These are phyloP conservation scores for Lepiota venenata DNA, from an alignment of 768 basidiomycete genomes.

Conservation along the genomic window DNA sequence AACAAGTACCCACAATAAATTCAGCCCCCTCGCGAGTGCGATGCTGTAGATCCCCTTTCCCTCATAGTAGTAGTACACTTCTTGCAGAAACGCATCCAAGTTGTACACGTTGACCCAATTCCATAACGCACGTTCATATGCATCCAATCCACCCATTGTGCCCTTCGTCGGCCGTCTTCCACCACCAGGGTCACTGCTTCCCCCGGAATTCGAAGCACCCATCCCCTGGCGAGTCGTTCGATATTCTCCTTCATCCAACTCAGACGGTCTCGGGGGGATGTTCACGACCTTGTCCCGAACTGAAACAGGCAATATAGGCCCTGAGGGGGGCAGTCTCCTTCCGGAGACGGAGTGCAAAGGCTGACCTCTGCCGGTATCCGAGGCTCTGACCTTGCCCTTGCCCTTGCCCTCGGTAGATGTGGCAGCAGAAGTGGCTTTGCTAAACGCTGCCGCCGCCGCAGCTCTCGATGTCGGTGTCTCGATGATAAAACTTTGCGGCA, in stretches of 20 bases:
- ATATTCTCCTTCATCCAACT: slow-evolving; percentile 42
- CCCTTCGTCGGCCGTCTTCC: slow-evolving; percentile 36
- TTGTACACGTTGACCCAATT: slow-evolving; percentile 99
- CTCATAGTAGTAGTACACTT: slow-evolving; percentile 94
- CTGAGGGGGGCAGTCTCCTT: slow-evolving; percentile 25
- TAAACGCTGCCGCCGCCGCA: not conserved
- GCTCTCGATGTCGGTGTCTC: slow-evolving; percentile 40
- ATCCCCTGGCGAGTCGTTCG: slow-evolving; percentile 14
- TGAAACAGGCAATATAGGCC: slow-evolving; percentile 17
- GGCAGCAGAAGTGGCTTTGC: slow-evolving; percentile 33
- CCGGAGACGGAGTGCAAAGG: slow-evolving; percentile 46
- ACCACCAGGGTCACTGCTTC: slow-evolving; percentile 26
- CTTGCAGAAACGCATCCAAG: slow-evolving; percentile 91
- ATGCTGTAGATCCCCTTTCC: slow-evolving; percentile 98
- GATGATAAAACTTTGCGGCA: slow-evolving; percentile 83
- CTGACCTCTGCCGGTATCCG: slow-evolving; percentile 35
- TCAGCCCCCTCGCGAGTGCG: slow-evolving; percentile 84
- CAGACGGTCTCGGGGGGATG: slow-evolving; percentile 64
- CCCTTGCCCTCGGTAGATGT: slow-evolving; percentile 22
- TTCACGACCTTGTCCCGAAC: slow-evolving; percentile 23
- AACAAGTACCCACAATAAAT: slow-evolving; percentile 77
- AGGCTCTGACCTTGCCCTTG: slow-evolving; percentile 12
- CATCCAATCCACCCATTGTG: slow-evolving; percentile 66
- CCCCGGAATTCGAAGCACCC: slow-evolving; percentile 16
- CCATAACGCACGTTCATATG: slow-evolving; percentile 92